A percentile compares a stretch with the other conserved stretches of the same genome.
Conservation (phyloP, 192 early-diverging fungal genomes). For the Geranomyces michiganensis region DNA sequence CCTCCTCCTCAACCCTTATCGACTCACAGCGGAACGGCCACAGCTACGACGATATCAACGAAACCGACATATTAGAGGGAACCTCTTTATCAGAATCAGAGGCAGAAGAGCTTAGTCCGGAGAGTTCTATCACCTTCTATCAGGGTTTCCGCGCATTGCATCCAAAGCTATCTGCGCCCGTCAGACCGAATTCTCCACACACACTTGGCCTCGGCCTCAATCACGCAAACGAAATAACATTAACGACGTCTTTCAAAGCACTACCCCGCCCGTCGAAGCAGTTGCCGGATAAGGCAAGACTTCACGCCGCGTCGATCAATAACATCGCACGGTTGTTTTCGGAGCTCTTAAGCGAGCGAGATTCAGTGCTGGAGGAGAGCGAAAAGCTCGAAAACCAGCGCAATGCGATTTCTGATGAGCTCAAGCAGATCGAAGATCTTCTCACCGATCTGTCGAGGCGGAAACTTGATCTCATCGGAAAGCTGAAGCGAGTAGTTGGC, state of each 20-base stretch:
- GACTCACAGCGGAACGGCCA: background rate
- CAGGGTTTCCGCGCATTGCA: constrained; percentile 49
- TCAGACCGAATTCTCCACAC: background rate
- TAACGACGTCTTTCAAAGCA: background rate
- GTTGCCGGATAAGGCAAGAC: constrained; percentile 36
- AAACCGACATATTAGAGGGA: constrained; percentile 1
- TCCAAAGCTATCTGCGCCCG: constrained; percentile 33
- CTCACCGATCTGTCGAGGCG: constrained; percentile 36
- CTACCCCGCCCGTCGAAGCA: background rate
- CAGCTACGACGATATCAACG: background rate
- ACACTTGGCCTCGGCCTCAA: constrained; percentile 17
- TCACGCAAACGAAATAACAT: constrained; percentile 3
- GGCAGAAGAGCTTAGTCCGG: constrained; percentile 28
- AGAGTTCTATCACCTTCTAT: constrained; percentile 46
- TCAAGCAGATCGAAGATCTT: constrained; percentile 45
- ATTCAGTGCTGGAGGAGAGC: constrained; percentile 38
- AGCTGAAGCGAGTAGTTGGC: constrained; percentile 36
- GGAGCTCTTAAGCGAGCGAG: constrained; percentile 46
- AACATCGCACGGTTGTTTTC: constrained; percentile 47
- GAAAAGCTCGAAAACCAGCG: constrained; percentile 39
- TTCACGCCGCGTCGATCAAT: constrained; percentile 41
- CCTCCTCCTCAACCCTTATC: constrained; percentile 26
- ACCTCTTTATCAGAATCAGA: constrained; percentile 6
- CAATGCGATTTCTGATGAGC: constrained; percentile 37
- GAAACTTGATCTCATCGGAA: constrained; percentile 34